Evolutionary conservation across 169 alveolate genomes (phyloP), one percentile per base, ranked within the genome.

Genomic region (Eimeria tenella): DNA sequence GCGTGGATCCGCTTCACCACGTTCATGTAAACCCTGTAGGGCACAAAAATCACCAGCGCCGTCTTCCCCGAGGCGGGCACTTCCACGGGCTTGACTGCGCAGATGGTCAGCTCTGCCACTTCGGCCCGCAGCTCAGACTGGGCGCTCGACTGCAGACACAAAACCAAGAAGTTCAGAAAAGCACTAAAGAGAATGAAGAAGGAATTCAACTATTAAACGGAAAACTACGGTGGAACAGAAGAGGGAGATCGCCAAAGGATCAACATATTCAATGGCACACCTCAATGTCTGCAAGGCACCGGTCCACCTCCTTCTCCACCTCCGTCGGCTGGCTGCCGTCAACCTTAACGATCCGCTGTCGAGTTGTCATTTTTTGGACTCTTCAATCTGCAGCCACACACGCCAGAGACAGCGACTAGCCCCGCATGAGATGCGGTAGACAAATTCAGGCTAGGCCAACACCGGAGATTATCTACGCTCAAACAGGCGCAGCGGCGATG

Each of bases 1-100:
- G 98, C 98, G 82, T 98, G 99, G 56, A 98, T 96, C 90, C 97
- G 97, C 88, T 98, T 96, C 65, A 98, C 98, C 86, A 97, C 95
- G 75, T 96, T 96, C 87, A 93, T 94, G 89, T 97, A 98, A 50
- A 96, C 96, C 56, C 98, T 94, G 95, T 98, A 97, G 65, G 99
- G 99, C 17, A 98, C 97, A 71, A 96, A 97, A 8, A 98, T 95
- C 68, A 98, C 97, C 58, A 98, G 96, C 0, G 99, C 99, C 94
- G 97, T 97, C 96, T 97, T 91, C 60, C 92, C 84, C 42, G 77
- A 42, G 63, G 77, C 84, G n/a, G 91, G 86, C 15, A 91, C 93
- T 7, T 82, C 95, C 50, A 91, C 95, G 13, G 84, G 71, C 71
- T 68, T 65, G 55, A 79, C 95, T 8, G 94, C 52, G 75, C 88